A percentile compares a stretch with the other conserved stretches of the same genome.
phyloP scores from a whole-genome alignment of 169 alveolate genomes.

The Plasmodium sp. region DNA sequence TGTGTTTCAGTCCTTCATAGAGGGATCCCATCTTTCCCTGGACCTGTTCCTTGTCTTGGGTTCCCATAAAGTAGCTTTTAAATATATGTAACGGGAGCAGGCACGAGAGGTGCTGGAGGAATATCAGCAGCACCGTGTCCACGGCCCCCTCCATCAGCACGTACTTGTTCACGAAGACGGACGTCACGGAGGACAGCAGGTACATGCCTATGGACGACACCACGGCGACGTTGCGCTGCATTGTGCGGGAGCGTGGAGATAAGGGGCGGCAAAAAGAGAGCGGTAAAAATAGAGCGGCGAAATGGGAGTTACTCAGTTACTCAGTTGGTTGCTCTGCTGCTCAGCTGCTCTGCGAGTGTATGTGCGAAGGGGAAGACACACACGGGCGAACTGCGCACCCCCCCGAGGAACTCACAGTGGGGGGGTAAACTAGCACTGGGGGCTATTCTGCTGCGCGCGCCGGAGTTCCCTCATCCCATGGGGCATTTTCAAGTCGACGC shows the following conservation, averaged over 20 bases:
- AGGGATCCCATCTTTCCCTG: slow-evolving; percentile 11
- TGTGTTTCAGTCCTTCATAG: slow-evolving; percentile 37
- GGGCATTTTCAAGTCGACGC: not conserved
- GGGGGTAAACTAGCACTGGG: not conserved
- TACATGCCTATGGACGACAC: slow-evolving; percentile 22
- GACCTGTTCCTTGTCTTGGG: not conserved
- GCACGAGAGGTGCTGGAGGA: slow-evolving; percentile 46
- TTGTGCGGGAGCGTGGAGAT: not conserved
- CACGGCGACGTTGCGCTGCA: slow-evolving; percentile 1
- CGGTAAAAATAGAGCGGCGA: too few relatives aligned
- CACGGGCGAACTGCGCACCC: not conserved
- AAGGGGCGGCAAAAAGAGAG: not conserved
- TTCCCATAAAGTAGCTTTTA: not conserved
- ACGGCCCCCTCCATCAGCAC: slow-evolving; percentile 27
- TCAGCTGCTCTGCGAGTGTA: not conserved
- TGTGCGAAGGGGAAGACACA: not conserved
- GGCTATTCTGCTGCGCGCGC: not conserved
- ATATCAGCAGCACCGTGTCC: slow-evolving; percentile 32
- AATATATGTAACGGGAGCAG: slow-evolving; percentile 22
- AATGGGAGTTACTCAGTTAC: too few relatives aligned
- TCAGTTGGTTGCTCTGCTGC: not conserved
- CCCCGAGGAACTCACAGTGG: not conserved
- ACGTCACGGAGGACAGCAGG: slow-evolving; percentile 37
- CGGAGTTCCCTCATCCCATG: not conserved
- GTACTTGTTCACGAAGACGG: slow-evolving; percentile 52